These are phyloP conservation scores for Ophiostoma himal-ulmi DNA, from an alignment of 2,329 filamentous ascomycete species.

Conservation along the genomic window DNA sequence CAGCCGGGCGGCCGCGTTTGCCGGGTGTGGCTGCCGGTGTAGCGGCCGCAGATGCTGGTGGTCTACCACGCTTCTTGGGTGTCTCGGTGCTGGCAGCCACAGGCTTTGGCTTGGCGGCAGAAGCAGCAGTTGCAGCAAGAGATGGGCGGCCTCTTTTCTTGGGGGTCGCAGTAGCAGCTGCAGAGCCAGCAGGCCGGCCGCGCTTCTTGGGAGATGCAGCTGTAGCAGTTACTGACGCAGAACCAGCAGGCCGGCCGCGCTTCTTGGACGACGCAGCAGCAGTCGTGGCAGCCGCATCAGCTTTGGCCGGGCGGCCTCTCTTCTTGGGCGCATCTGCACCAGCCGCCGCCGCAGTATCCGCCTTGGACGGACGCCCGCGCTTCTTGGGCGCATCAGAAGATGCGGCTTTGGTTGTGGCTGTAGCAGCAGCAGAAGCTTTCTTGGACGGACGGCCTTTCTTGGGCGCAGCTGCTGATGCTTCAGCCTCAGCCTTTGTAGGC, in stretches of 20 bases:
- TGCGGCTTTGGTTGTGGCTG: background rate
- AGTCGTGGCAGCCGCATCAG: background rate
- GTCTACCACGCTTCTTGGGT: slow-evolving; percentile 1
- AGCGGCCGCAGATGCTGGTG: background rate
- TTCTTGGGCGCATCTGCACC: slow-evolving; percentile 10
- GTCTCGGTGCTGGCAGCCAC: background rate
- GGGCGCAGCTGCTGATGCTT: background rate
- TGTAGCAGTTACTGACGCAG: background rate
- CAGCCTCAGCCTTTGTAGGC: background rate
- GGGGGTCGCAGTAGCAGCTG: background rate
- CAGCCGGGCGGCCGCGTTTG: slow-evolving; percentile 10
- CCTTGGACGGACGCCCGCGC: background rate
- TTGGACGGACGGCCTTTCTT: slow-evolving; percentile 10
- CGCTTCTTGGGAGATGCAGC: slow-evolving; percentile 14
- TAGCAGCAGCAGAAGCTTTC: background rate
- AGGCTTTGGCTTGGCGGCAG: too few species aligned
- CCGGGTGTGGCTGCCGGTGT: background rate
- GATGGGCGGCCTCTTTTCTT: slow-evolving; percentile 18
- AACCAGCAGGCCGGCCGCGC: background rate
- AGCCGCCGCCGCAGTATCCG: background rate
- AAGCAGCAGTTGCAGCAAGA: background rate
- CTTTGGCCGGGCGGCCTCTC: slow-evolving; percentile 11
- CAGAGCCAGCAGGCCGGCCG: slow-evolving; percentile 5
- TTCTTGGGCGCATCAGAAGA: background rate
- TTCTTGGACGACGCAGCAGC: slow-evolving; percentile 9